phyloP scores from a whole-genome alignment of 768 basidiomycete species.

The Leucogyrophana mollusca region DNA sequence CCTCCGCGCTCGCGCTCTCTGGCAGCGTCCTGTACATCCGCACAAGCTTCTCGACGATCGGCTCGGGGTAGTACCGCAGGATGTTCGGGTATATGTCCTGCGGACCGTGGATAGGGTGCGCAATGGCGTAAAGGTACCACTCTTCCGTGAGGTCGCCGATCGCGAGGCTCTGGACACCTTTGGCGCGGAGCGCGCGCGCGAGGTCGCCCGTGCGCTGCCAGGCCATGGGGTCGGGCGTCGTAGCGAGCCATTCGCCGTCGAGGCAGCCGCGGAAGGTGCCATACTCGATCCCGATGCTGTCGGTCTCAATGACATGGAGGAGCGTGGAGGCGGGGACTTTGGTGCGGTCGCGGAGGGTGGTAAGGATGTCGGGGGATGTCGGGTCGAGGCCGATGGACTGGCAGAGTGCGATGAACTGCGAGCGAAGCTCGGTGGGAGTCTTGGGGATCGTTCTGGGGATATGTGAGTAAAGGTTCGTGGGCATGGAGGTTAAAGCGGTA shows the following conservation, averaged over 20 bases:
- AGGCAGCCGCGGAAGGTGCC: conserved; percentile 72
- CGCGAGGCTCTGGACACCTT: conserved; percentile 59
- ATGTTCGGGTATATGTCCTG: conserved; percentile 58
- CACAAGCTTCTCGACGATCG: conserved; percentile 46
- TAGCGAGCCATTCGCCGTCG: conserved; percentile 57
- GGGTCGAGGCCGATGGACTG: conserved; percentile 55
- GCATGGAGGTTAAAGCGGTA: conserved; percentile 1
- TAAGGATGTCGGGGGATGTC: conserved; percentile 44
- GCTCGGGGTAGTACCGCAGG: conserved; percentile 55
- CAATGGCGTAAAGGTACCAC: conserved; percentile 76
- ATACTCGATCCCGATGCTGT: conserved; percentile 46
- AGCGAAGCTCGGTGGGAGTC: conserved; percentile 53
- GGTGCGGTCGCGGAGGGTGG: conserved; percentile 46
- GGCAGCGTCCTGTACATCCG: conserved; percentile 37
- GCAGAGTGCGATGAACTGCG: conserved; percentile 67
- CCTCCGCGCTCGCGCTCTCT: conserved; percentile 40
- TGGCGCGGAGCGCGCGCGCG: conserved; percentile 49
- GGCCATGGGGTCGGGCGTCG: conserved; percentile 55
- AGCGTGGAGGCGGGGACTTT: conserved; percentile 50
- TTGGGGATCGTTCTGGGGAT: conserved; percentile 52
- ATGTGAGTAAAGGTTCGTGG: not conserved
- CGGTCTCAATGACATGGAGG: conserved; percentile 57
- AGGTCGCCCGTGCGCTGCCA: conserved; percentile 67
- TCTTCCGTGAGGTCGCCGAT: conserved; percentile 74
- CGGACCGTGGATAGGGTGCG: conserved; percentile 51